Conservation (phyloP, 768 basidiomycete species). For the Lentinus brumalis region DNA sequence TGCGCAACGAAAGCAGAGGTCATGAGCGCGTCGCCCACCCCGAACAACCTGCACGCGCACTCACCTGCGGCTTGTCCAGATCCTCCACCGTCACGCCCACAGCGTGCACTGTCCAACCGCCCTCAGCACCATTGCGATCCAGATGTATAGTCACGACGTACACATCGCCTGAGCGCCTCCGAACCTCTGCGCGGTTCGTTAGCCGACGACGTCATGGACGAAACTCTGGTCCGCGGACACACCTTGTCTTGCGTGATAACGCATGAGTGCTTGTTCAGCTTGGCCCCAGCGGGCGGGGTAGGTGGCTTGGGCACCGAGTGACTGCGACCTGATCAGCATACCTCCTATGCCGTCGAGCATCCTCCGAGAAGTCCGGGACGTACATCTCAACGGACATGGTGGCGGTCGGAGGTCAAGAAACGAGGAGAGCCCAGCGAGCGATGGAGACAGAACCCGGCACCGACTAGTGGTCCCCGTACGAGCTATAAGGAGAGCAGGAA, state of each 20-base stretch:
- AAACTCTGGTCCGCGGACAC: constrained; percentile 6
- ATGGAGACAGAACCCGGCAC: neutral
- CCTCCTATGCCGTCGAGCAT: constrained; percentile 10
- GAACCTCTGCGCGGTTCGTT: constrained; percentile 41
- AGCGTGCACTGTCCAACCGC: constrained; percentile 63
- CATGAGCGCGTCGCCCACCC: neutral
- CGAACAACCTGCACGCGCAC: neutral
- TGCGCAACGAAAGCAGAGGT: constrained; percentile 30
- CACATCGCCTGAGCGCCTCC: constrained; percentile 89
- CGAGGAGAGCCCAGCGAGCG: neutral
- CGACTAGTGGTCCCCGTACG: neutral
- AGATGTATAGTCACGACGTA: constrained; percentile 38
- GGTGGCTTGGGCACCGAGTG: constrained; percentile 44
- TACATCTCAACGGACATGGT: constrained; percentile 68
- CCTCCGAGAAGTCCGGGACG: constrained; percentile 19
- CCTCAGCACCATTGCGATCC: neutral
- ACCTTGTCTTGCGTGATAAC: constrained; percentile 81
- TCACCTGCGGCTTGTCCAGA: constrained; percentile 82
- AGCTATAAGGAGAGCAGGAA: neutral
- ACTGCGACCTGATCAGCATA: constrained; percentile 34
- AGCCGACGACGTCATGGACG: neutral
- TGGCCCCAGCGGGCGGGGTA: constrained; percentile 35
- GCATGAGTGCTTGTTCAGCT: constrained; percentile 75
- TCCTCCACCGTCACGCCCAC: constrained; percentile 77
- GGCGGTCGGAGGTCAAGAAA: constrained; percentile 10